Evolutionary conservation across 345 rosid genomes (phyloP), one percentile per base, ranked within the genome.

Genomic region (Hirschfeldia incana): DNA sequence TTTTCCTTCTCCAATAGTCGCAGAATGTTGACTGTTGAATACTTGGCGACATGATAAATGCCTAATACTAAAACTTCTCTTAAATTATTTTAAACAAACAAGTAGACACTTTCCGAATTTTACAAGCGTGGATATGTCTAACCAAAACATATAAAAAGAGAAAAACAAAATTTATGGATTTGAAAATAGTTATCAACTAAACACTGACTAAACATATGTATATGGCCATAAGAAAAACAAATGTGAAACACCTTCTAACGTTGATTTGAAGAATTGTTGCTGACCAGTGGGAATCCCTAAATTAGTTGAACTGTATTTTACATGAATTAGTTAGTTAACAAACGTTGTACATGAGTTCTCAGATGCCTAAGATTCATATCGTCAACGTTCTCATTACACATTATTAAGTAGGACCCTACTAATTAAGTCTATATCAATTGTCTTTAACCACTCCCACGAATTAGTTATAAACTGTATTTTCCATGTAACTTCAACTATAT

Each of bases 11-110:
- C 26, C 65, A 70, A 1, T 10, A 1, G 7, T 59, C 30, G 64
- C 64, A 59, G 63, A 59, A 59, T 10, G 64, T 59, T 59, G 64
- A 59, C 64, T 10, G n/a, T 59, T 27, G 15, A 59, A 27, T 59
- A 27, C 15, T 59, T 59, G 64, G 7, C 34, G 3, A 59, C 64
- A 59, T 59, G 7, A 11, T 60, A 27, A 59, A 59, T 59, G 15
- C 1, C 33, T 59, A 59, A 1, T 27, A 27, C 60, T 17, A 58
- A 21, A 16, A 17, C 11, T 55, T 55, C 3, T 27, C 7, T 27
- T 1, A 28, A 28, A 4, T 59, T 30, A 29, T 62, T 62, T 30
- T 29, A 5, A 12, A 29, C 12, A 61, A 61, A 5, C 2, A 61
- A 61, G 30, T 17, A 16, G 9, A 55, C 8, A 61, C n/a, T 27